Evolutionary conservation across 179 eudicot species (phyloP), one percentile per base, ranked within the genome.

Genomic region (Gypsophila paniculata): DNA sequence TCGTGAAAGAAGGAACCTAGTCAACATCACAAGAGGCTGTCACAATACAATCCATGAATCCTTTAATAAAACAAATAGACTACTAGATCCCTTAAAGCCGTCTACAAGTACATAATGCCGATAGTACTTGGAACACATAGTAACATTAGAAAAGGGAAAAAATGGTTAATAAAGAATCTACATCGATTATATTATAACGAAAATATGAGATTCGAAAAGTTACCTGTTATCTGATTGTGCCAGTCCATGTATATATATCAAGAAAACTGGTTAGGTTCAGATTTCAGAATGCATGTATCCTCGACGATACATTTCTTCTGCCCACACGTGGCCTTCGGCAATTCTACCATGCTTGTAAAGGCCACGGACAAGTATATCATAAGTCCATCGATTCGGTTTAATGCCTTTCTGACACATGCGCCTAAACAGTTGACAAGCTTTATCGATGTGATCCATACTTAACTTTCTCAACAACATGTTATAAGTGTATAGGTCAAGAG

Each of bases 321-420:
- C 65, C 85, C 82, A 85, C 74, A 38, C 55, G 65, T 60, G 80
- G 23, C 96, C 98, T 70, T 91, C 96, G 52, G 38, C 48, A 46
- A 23, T 74, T 77, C 83, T 83, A 70, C 93, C 90, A 75, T 82
- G 80, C 78, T 75, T 84, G 48, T 52, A 46, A 39, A 87, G 84
- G 53, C 91, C 96, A 68, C 72, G 82, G 21, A 84, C 82, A 77
- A 91, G 63, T 48, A 73, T 75, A 57, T 83, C 88, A 77, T 89
- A 91, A 68, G 88, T 91, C 96, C 90, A 89, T 66, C 60, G 57
- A 77, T 93, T 85, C 62, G 98, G 96, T 71, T 81, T 74, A 72
- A 82, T 84, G 48, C 97, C 98, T 74, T 78, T 93, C 74, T 76
- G 79, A 73, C 82, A 62, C 69, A 93, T 53, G 76, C 74, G 76